A percentile compares a stretch with the other conserved stretches of the same genome.
These are phyloP conservation scores for Polygonum maritimum DNA, from an alignment of 148 eudicot species.

Conservation along the genomic window DNA sequence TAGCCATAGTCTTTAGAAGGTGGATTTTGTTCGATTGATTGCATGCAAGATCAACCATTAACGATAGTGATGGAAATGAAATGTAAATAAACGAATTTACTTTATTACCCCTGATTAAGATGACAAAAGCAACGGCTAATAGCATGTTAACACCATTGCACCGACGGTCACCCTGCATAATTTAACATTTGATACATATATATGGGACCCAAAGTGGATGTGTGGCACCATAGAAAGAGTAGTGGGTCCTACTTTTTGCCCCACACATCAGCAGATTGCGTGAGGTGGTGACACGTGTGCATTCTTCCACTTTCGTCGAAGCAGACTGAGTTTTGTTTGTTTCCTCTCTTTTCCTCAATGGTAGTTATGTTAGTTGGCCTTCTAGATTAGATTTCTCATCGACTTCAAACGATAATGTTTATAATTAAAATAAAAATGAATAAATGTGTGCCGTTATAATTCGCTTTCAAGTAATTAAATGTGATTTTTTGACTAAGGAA, in stretches of 20 bases:
- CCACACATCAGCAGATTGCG: background rate
- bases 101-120: background rate
- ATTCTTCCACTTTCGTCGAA: too few relatives aligned
- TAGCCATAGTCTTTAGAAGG: background rate
- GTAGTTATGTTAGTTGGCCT: conserved; percentile 3
- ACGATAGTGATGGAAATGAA: too few relatives aligned
- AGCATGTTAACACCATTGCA: background rate
- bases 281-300: background rate
- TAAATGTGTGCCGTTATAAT: background rate
- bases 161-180: background rate
- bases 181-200: background rate
- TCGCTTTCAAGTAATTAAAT: background rate
- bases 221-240: background rate
- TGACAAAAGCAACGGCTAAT: background rate
- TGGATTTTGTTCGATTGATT: too few relatives aligned
- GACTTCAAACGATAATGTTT: background rate
- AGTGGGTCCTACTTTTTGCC: background rate
- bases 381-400: background rate
- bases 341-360: background rate
- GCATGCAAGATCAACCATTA: background rate
- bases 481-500: background rate
- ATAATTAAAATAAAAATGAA: background rate
- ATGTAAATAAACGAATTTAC: background rate
- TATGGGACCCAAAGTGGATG: background rate
- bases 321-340: background rate